Conservation (phyloP, 2,329 filamentous ascomycete genomes). For the Lasiodiplodia gonubiensis region DNA sequence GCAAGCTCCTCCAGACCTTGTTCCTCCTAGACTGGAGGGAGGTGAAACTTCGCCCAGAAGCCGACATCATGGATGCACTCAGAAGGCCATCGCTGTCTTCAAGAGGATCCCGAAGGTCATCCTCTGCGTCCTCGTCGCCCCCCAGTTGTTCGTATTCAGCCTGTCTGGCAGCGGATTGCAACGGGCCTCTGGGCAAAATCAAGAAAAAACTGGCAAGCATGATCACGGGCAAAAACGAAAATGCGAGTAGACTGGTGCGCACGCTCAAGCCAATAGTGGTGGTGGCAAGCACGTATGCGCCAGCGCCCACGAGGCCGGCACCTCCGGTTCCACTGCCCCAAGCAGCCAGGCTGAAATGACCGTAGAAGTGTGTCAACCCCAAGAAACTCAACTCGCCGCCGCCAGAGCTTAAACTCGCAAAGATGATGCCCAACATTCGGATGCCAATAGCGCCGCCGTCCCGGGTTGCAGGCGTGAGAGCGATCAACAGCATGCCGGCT, state of each 20-base stretch:
- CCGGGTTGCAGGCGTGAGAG: slow-evolving; percentile 70
- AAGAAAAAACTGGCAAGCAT: slow-evolving; percentile 89
- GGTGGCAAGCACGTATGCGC: slow-evolving; percentile 84
- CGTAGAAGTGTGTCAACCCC: slow-evolving; percentile 91
- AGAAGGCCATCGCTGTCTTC: slow-evolving; percentile 44
- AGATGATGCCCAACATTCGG: slow-evolving; percentile 81
- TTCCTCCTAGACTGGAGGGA: slow-evolving; percentile 32
- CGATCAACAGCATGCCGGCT: slow-evolving; percentile 87
- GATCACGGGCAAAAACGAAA: slow-evolving; percentile 77
- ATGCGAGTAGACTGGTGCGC: slow-evolving; percentile 73
- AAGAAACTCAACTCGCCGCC: slow-evolving; percentile 91
- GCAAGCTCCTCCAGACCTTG: slow-evolving; percentile 44
- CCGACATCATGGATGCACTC: slow-evolving; percentile 41
- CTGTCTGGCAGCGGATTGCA: slow-evolving; percentile 57
- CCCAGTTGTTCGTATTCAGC: slow-evolving; percentile 61
- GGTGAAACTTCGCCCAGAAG: slow-evolving; percentile 38
- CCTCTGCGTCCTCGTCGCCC: slow-evolving; percentile 48
- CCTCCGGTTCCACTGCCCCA: slow-evolving; percentile 95
- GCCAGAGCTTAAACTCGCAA: slow-evolving; percentile 85
- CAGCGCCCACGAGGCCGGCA: slow-evolving; percentile 84
- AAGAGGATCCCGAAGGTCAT: slow-evolving; percentile 32
- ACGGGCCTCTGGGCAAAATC: slow-evolving; percentile 71
- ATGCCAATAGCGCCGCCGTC: slow-evolving; percentile 67
- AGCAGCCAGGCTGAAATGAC: slow-evolving; percentile 80
- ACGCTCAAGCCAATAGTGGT: slow-evolving; percentile 79